Conservation (phyloP, 179 eudicot species). For the Spinacia oleracea region DNA sequence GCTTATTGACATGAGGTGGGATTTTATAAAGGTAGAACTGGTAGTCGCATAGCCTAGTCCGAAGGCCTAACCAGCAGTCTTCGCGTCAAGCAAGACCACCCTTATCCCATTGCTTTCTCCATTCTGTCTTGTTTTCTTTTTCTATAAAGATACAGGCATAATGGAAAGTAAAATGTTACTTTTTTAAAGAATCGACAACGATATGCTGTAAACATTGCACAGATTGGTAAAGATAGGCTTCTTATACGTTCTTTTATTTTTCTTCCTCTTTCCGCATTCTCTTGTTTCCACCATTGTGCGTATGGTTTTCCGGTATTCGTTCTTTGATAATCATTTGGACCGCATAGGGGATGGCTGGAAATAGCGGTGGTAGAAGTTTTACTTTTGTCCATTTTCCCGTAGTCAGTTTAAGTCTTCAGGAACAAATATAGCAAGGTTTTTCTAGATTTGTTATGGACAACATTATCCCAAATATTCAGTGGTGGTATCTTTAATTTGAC, state of each 20-base stretch:
- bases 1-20: background rate
- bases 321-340: background rate
- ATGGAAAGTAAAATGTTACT: background rate
- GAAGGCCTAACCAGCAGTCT: too few species aligned
- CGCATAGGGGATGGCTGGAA: background rate
- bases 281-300: background rate
- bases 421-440: constrained; percentile 2
- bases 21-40: too few species aligned
- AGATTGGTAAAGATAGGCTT: constrained; percentile 7
- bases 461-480: background rate
- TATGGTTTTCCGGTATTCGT: background rate
- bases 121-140: too few species aligned
- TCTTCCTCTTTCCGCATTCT: background rate
- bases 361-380: background rate
- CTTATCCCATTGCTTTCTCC: too few species aligned
- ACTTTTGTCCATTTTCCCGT: background rate
- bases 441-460: background rate
- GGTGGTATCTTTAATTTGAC: background rate
- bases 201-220: background rate
- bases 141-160: too few species aligned
- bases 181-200: background rate
- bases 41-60: too few species aligned
- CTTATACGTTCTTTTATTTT: background rate
- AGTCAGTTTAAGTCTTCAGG: background rate
- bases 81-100: too few species aligned